These are phyloP conservation scores for Cyclotella choctawhatcheeana DNA, from an alignment of 108 stramenopile species.

Conservation along the genomic window DNA sequence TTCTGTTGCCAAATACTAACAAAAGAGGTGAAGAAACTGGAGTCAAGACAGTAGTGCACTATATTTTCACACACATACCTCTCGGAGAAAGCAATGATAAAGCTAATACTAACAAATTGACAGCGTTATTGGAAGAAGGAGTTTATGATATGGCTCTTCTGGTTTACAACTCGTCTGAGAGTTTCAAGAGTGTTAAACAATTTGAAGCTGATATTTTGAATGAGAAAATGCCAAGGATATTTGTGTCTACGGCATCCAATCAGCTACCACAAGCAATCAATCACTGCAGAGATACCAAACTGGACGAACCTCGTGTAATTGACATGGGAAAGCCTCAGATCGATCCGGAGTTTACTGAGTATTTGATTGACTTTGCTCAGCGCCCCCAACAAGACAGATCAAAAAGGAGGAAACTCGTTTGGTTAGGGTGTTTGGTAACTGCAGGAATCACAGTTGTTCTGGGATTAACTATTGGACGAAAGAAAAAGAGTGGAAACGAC, in stretches of 20 bases:
- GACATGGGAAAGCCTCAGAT: slow-evolving; percentile 48
- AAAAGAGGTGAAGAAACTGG: slow-evolving; percentile 7
- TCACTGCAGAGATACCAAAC: slow-evolving; percentile 67
- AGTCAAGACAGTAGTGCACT: slow-evolving; percentile 63
- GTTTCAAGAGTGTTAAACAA: slow-evolving; percentile 64
- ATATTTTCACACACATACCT: slow-evolving; percentile 78
- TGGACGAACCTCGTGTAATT: slow-evolving; percentile 68
- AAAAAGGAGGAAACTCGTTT: slow-evolving; percentile 64
- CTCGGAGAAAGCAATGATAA: slow-evolving; percentile 36
- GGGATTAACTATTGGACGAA: slow-evolving; percentile 30
- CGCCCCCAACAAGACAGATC: slow-evolving; percentile 27
- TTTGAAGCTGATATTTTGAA: slow-evolving; percentile 59
- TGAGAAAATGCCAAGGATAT: slow-evolving; percentile 72
- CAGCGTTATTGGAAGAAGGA: slow-evolving; percentile 38
- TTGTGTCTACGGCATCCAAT: slow-evolving; percentile 32
- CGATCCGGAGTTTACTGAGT: slow-evolving; percentile 44
- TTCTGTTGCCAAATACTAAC: slow-evolving; percentile 25
- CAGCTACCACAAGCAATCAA: slow-evolving; percentile 31
- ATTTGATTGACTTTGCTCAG: slow-evolving; percentile 62
- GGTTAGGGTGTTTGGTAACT: slow-evolving; percentile 75
- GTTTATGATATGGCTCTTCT: slow-evolving; percentile 71
- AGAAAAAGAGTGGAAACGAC: slow-evolving; percentile 20
- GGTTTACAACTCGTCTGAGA: slow-evolving; percentile 66
- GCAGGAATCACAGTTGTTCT: slow-evolving; percentile 73
- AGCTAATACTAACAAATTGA: slow-evolving; percentile 35